Base-by-base conservation (phyloP, 2,329 filamentous ascomycete species). In the Microdochium nivale region DNA sequence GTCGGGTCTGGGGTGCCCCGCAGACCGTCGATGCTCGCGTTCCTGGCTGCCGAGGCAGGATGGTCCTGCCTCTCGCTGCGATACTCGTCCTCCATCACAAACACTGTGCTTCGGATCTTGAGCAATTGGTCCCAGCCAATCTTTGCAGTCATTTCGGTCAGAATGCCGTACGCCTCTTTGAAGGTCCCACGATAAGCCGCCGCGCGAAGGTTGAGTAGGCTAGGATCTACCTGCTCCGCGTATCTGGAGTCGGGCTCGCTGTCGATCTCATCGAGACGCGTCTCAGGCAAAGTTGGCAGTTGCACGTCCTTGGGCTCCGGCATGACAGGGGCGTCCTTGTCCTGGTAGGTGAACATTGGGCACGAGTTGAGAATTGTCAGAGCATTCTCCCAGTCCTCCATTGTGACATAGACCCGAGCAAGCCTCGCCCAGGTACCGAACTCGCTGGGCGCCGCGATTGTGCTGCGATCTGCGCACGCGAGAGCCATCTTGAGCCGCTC, bases 31-130 rank as follows among this genome's bases (percentile, higher is more conserved):
- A 86, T 88, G 72, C 90, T 94, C 48, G 90, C 80, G 65, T 87
- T 90, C 46, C 87, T 81, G 24, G 69, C 67, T 53, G 71, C 63
- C 51, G 69, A 70, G 47, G 68, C 63, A 16, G 72, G 65, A 48
- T 75, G 68, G 55, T 85, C 82, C 52, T 88, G 84, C 68, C 88
- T 89, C 70, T 97, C 94, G 52, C 86, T 87, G 48, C 94, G 84
- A 66, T 99, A 99, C 68, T 99, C 94, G 64, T 99, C 94, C 67
- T 99, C 94, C 94, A 99, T 99, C 48, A 99, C 94, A 61, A 99
- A 99, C 1, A 99, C 94, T 56, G 92, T 91, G 72, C 92, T 97
- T 59, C 94, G 82, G 62, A 95, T 96, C 69, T 90, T 95, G 49
- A 99, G 75, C 23, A 99, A 77, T 65, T 96, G 90, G 61, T 99